Evolutionary conservation across 345 rosid genomes (phyloP).

Genomic region (Brassica rapa): DNA sequence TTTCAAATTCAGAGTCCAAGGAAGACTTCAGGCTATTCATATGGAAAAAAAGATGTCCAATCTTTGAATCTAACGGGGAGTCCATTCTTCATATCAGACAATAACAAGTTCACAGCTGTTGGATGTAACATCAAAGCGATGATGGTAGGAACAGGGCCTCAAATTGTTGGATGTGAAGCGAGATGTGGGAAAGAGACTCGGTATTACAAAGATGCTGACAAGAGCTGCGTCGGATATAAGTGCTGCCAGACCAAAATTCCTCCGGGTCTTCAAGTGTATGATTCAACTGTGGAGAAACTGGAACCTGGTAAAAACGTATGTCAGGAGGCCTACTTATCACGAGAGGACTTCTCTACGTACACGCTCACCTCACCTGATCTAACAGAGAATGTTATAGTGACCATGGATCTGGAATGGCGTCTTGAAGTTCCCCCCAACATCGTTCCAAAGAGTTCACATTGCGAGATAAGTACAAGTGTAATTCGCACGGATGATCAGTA

Average conservation of each 20-base stretch:
- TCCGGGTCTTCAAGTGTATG: neutral
- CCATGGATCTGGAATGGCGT: conserved; percentile 40
- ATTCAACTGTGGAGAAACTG: neutral
- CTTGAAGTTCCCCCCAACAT: conserved; percentile 6
- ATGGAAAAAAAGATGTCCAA: neutral
- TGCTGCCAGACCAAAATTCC: conserved; percentile 48
- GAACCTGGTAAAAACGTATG: neutral
- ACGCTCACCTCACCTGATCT: neutral
- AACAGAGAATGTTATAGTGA: neutral
- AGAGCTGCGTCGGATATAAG: conserved; percentile 28
- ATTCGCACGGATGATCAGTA: neutral
- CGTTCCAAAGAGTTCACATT: neutral
- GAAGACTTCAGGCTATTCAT: conserved; percentile 5
- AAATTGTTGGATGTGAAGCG: conserved; percentile 43
- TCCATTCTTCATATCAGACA: conserved; percentile 31
- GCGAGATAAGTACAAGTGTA: neutral
- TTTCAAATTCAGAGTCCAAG: conserved; percentile 14
- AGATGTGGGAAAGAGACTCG: conserved; percentile 22
- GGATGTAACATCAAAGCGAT: conserved; percentile 40
- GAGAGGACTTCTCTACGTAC: neutral
- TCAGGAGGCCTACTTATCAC: conserved; percentile 26
- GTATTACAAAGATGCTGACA: conserved; percentile 1
- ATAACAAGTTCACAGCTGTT: conserved; percentile 40
- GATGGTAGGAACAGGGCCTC: conserved; percentile 2
- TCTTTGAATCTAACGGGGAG: conserved; percentile 22